These are phyloP conservation scores for Dipodascopsis tothii DNA, from an alignment of 805 yeast genomes.

Conservation along the genomic window DNA sequence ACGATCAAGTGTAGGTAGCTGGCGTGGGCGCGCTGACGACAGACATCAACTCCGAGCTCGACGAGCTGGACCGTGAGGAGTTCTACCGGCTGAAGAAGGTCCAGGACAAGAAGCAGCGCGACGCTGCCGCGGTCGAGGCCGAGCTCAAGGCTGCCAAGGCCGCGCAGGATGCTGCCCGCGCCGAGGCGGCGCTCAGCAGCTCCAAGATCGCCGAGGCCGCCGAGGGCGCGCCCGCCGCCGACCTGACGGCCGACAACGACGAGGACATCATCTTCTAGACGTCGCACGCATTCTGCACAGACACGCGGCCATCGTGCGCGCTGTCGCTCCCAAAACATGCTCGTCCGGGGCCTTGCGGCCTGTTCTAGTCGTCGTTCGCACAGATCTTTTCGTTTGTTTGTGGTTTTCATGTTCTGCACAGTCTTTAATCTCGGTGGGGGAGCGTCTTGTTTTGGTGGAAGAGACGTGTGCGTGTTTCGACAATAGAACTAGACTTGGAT, in stretches of 20 bases:
- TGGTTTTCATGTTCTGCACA: not conserved
- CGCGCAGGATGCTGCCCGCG: constrained; percentile 20
- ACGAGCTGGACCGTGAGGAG: constrained; percentile 96
- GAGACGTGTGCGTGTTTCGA: too few relatives aligned
- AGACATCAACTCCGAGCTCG: constrained; percentile 89
- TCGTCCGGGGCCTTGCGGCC: too few relatives aligned
- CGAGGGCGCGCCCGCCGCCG: constrained; percentile 18
- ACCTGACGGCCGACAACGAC: constrained; percentile 38
- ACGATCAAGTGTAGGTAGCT: constrained; percentile 51
- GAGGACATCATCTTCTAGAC: constrained; percentile 36
- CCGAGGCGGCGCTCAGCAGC: constrained; percentile 31
- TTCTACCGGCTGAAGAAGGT: constrained; percentile 94
- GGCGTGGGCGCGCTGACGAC: constrained; percentile 14
- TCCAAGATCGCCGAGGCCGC: constrained; percentile 26
- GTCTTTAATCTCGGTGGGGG: too few relatives aligned
- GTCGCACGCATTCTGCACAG: too few relatives aligned
- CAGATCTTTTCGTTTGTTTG: too few relatives aligned
- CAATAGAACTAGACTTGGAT: too few relatives aligned
- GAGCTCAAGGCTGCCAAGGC: constrained; percentile 25
- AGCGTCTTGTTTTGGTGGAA: not conserved
- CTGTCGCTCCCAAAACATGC: too few relatives aligned
- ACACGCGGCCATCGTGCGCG: too few relatives aligned
- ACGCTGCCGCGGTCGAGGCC: constrained; percentile 55
- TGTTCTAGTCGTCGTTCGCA: too few relatives aligned
- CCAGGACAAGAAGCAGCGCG: constrained; percentile 85